phyloP scores from a whole-genome alignment of 768 basidiomycete genomes.

The Amanita pallidorosea region DNA sequence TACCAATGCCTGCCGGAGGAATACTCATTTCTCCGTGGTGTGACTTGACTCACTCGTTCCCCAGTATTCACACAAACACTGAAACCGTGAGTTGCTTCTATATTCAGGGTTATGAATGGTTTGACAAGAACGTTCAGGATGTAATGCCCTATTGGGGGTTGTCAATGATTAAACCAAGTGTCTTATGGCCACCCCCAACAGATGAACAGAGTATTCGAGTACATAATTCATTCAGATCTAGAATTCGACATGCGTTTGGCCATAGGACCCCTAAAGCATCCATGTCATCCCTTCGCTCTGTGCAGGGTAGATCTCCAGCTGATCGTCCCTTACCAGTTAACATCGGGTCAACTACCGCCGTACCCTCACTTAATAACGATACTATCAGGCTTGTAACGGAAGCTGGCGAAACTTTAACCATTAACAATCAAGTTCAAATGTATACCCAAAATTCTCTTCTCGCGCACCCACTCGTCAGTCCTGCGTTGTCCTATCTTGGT shows the following conservation, averaged over 20 bases:
- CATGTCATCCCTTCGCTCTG: conserved; percentile 11
- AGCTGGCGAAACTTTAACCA: conserved; percentile 41
- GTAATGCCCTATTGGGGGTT: conserved; percentile 70
- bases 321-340: conserved; percentile 24
- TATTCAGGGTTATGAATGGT: background rate
- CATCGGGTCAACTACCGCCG: conserved; percentile 35
- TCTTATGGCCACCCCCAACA: conserved; percentile 68
- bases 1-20: conserved; percentile 81
- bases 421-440: conserved; percentile 72
- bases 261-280: conserved; percentile 7
- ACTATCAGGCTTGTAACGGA: conserved; percentile 31
- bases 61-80: conserved; percentile 78
- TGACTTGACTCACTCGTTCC: conserved; percentile 89
- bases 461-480: conserved; percentile 75
- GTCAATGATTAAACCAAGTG: conserved; percentile 69
- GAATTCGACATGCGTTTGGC: conserved; percentile 45
- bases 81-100: conserved; percentile 45
- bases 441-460: conserved; percentile 76
- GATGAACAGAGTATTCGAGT: conserved; percentile 49
- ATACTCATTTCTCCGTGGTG: conserved; percentile 90
- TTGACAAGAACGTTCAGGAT: conserved; percentile 36
- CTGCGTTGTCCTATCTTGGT: conserved; percentile 73
- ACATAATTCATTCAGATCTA: conserved; percentile 47
- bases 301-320: background rate
- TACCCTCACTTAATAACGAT: conserved; percentile 32